A percentile compares a stretch with the other conserved stretches of the same genome.
phyloP scores from a whole-genome alignment of 371 early-diverging fungal genomes.

The Mortierella sp. region DNA sequence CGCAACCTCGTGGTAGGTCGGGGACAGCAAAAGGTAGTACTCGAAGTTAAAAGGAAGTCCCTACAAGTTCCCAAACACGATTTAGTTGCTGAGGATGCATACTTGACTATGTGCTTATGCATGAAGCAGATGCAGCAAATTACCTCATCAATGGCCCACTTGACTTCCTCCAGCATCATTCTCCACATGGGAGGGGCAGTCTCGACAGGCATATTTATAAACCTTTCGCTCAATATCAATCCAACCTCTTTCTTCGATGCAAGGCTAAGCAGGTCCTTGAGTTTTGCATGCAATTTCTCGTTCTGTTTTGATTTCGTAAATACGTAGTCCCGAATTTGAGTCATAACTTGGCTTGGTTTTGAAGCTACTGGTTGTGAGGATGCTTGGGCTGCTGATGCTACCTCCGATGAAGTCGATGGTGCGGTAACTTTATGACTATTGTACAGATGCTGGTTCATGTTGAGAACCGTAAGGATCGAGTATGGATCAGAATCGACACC shows the following conservation, averaged over 20 bases:
- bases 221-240: conserved; percentile 87
- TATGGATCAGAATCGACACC: conserved; percentile 89
- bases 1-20: conserved; percentile 87
- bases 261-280: conserved; percentile 65
- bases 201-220: conserved; percentile 97
- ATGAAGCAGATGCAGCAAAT: neutral
- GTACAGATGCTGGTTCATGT: conserved; percentile 70
- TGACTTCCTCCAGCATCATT: conserved; percentile 88
- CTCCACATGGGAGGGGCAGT: conserved; percentile 90
- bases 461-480: conserved; percentile 87
- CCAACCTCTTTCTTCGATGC: conserved; percentile 66
- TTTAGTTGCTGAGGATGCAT: neutral
- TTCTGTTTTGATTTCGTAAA: conserved; percentile 74
- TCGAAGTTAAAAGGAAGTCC: conserved; percentile 83
- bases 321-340: conserved; percentile 71
- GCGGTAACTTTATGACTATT: conserved; percentile 15
- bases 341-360: conserved; percentile 68
- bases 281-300: conserved; percentile 54
- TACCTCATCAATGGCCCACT: conserved; percentile 83
- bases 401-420: neutral
- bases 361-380: conserved; percentile 23
- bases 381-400: conserved; percentile 13
- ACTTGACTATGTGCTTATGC: neutral
- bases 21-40: conserved; percentile 85
- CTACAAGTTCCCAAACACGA: conserved; percentile 47